Conservation (phyloP, 352 stramenopile species). For the Phytophthora lateralis region DNA sequence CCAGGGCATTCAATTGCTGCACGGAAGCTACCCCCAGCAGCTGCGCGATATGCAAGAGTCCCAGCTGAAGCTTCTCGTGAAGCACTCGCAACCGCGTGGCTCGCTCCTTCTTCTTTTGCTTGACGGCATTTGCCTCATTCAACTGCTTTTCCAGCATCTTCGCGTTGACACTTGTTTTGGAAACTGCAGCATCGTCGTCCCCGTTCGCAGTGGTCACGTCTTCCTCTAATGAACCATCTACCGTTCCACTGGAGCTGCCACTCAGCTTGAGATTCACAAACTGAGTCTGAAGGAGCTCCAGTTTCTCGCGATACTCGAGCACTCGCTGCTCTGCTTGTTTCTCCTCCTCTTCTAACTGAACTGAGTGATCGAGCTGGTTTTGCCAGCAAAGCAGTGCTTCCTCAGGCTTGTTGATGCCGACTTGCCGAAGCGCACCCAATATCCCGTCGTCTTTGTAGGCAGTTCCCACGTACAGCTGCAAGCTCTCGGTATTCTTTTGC, state of each 20-base stretch:
- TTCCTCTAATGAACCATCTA: slow-evolving; percentile 22
- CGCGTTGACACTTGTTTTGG: slow-evolving; percentile 51
- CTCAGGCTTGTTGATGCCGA: slow-evolving; percentile 81
- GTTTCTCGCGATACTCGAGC: slow-evolving; percentile 56
- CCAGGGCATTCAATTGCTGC: slow-evolving; percentile 59
- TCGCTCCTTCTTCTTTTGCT: slow-evolving; percentile 78
- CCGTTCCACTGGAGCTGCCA: slow-evolving; percentile 38
- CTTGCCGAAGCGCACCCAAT: slow-evolving; percentile 69
- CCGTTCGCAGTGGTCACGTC: slow-evolving; percentile 10
- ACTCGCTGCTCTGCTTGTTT: slow-evolving; percentile 66
- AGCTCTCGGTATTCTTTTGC: slow-evolving; percentile 60
- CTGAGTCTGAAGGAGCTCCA: slow-evolving; percentile 60
- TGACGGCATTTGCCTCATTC: slow-evolving; percentile 45
- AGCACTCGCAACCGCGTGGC: slow-evolving; percentile 57
- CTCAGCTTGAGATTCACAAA: slow-evolving; percentile 81
- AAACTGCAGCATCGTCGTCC: slow-evolving; percentile 22
- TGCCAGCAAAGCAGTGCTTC: slow-evolving; percentile 79
- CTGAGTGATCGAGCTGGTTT: slow-evolving; percentile 74
- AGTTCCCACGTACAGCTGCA: slow-evolving; percentile 76
- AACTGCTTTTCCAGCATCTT: slow-evolving; percentile 78
- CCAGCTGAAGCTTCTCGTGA: slow-evolving; percentile 77
- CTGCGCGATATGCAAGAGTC: slow-evolving; percentile 78
- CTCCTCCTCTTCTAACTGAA: slow-evolving; percentile 73
- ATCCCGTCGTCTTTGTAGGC: slow-evolving; percentile 78
- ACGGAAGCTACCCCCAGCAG: slow-evolving; percentile 58